Evolutionary conservation across 305 asterid genomes (phyloP), one percentile per base, ranked within the genome.

Genomic region (Solanum hybrid): DNA sequence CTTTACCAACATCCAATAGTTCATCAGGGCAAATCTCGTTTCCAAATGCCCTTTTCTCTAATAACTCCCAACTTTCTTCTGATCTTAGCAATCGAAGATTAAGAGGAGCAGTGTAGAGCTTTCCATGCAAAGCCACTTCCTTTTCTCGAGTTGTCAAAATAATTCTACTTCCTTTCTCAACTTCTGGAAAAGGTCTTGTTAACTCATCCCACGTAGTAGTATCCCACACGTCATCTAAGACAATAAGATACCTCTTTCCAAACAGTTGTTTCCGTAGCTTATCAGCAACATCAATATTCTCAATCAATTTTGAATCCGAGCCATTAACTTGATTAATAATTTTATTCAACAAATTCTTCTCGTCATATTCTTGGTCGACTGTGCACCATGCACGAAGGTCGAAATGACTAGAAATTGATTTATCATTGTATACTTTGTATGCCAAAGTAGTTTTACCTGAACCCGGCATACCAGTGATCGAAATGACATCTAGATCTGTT

Each of bases 171-270:
- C 36, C 36, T 34, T 34, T 1, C 36, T 34, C 1, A 34, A 5
- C 36, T 5, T 34, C 7, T 5, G 36, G 36, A 5, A 91, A 87
- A 80, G 69, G 88, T 33, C 73, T 75, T 39, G 39, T 31, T 4
- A 92, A 39, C 11, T 69, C 90, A 36, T 73, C 87, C 91, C 88
- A 92, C 3, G 84, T 87, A 0, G 13, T 87, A 36, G 33, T 61
- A 14, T 77, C 86, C 92, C 92, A 90, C 13, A 90, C 16, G 6
- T 92, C 91, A 86, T 92, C 92, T 83, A 91, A 26, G 33, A 91
- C 91, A 31, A 91, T 89, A 5, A 91, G 80, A 46, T 91, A 91
- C 40, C 88, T 42, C 16, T 61, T 37, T 11, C 78, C 89, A 16
- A 5, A 78, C n/a, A 91, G 87, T 20, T 61, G 11, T 87, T 31